A percentile compares a stretch with the other conserved stretches of the same genome.
Conservation (phyloP, 2,329 filamentous ascomycete species). For the Xylariales sp. region DNA sequence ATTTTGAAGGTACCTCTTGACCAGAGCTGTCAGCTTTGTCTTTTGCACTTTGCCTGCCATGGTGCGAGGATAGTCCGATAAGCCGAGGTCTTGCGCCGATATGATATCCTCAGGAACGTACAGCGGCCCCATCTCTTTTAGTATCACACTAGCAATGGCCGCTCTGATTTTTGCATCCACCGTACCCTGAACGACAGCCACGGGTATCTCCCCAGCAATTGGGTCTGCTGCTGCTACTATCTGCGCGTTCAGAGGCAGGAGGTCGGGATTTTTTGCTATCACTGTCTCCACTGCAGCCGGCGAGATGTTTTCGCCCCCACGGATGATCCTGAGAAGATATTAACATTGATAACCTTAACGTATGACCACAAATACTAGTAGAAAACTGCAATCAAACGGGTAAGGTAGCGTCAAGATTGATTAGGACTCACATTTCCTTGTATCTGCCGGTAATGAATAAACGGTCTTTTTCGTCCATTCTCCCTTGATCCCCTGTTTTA, state of each 20-base stretch:
- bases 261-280: neutral
- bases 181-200: constrained; percentile 1
- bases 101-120: constrained; percentile 6
- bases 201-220: constrained; percentile 7
- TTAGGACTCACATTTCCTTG: constrained; percentile 5
- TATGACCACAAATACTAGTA: too few species aligned
- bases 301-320: constrained; percentile 7
- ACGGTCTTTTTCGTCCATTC: constrained; percentile 1
- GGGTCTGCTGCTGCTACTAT: constrained; percentile 3
- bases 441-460: constrained; percentile 3
- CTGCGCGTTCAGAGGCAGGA: neutral
- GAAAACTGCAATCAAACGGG: too few species aligned
- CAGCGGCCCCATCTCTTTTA: constrained; percentile 3
- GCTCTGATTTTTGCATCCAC: constrained; percentile 1
- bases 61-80: constrained; percentile 5
- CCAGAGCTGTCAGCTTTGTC: constrained; percentile 4
- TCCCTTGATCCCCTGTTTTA: constrained; percentile 4
- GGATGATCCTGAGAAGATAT: constrained; percentile 9
- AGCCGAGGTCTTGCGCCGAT: constrained; percentile 1
- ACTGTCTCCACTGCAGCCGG: constrained; percentile 5
- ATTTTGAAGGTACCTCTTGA: neutral
- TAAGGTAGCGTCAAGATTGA: neutral
- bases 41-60: constrained; percentile 9
- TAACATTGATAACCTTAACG: too few species aligned
- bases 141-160: constrained; percentile 1